These are phyloP conservation scores for Cicer bijugum DNA, from an alignment of 306 rosid species.

Conservation along the genomic window DNA sequence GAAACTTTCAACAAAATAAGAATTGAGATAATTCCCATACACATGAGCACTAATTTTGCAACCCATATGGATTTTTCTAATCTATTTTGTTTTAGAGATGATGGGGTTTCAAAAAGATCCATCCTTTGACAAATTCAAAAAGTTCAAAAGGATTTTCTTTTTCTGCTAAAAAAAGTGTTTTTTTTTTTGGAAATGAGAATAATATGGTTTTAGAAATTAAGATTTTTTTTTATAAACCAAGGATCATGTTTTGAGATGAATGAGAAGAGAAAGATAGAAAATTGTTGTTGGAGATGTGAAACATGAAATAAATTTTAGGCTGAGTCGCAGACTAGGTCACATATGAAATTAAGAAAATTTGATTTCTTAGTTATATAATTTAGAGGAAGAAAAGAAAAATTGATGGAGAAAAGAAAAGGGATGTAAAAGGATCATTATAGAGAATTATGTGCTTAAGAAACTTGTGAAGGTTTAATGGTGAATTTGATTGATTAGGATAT, in stretches of 20 bases:
- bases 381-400: no score
- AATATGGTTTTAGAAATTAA: no score
- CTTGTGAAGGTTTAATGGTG: conserved; percentile 38
- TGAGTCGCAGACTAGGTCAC: neutral
- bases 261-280: conserved; percentile 17
- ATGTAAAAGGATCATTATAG: no score
- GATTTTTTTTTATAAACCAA: conserved; percentile 24
- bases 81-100: conserved; percentile 43
- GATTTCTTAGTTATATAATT: no score
- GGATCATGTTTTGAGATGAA: conserved; percentile 33
- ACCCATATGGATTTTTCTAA: conserved; percentile 64
- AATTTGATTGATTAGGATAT: neutral
- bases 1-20: conserved; percentile 63
- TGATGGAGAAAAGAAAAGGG: no score
- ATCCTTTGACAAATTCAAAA: conserved; percentile 35
- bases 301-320: neutral
- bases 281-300: neutral
- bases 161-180: neutral
- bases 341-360: neutral
- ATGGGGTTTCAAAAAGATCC: conserved; percentile 55
- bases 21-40: conserved; percentile 59
- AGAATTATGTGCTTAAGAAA: neutral
- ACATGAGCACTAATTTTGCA: conserved; percentile 57
- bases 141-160: neutral
- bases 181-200: neutral